Base-by-base conservation (phyloP, 805 yeast genomes). In the Torulaspora gathmanii region DNA sequence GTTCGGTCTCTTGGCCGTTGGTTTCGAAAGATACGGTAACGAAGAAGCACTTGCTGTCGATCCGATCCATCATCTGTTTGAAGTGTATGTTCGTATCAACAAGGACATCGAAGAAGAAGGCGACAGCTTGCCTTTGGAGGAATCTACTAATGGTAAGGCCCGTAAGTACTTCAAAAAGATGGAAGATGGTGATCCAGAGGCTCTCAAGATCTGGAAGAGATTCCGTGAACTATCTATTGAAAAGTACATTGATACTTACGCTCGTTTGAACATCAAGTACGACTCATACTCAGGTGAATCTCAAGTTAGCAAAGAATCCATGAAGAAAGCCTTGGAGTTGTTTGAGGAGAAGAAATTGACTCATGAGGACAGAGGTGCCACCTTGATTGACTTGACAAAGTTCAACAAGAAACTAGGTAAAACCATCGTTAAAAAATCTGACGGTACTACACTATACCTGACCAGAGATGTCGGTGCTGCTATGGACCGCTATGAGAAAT, bases 381-480 rank as follows among this genome's bases (percentile, higher is more conserved):
- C 79, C 57, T 75, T 91, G 50, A 84, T 93, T 54, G 96, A 93
- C 64, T 76, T 93, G 65, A 80, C 86, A 53, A 78, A 78, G 58
- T 82, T 82, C 71, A 85, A 84, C 74, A 90, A 91, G 75, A 90
- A 90, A 65, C 75, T 93, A 50, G 98, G 97, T 54, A 91, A 90
- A 70, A 86, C 87, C 45, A 77, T 93, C 53, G 91, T 93, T 40
- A 88, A 88, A 66, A 95, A 93, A 70, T 81, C 88, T 19, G 99
- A 93, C 65, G 98, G 98, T 65, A 86, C 99, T 19, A 86, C 96
- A 13, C 72, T 93, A 51, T 93, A 93, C 67, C 69, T 93, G 60
- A 90, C 98, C 51, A 82, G 99, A 73, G 99, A 93, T 68, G 84
- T 93, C 47, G 97, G 97, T 58, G 96, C 90, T 59, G 98, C 98